phyloP scores from a whole-genome alignment of 768 basidiomycete species.

The Psilocybe sp. region DNA sequence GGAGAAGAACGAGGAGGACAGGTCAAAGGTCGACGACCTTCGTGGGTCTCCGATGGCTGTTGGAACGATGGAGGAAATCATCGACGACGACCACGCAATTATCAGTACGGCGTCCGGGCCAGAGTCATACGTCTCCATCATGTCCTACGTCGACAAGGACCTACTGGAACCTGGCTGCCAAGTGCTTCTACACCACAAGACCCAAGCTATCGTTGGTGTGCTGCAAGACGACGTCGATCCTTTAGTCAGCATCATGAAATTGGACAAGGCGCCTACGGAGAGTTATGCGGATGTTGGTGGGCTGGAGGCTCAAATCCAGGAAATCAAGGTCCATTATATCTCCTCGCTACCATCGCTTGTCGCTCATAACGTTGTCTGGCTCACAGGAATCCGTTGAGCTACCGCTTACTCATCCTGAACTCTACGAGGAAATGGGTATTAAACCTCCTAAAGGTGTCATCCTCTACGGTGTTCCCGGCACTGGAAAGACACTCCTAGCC shows the following conservation, averaged over 20 bases:
- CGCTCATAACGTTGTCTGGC: constrained; percentile 2
- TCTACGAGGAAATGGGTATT: constrained; percentile 99
- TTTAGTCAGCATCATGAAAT: constrained; percentile 96
- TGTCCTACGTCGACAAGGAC: constrained; percentile 99
- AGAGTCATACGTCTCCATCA: constrained; percentile 95
- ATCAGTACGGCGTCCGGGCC: constrained; percentile 93
- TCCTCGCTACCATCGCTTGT: neutral
- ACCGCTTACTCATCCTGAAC: constrained; percentile 94
- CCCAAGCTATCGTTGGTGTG: constrained; percentile 91
- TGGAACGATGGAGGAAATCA: constrained; percentile 95
- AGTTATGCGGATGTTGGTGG: constrained; percentile 99
- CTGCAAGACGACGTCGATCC: constrained; percentile 94
- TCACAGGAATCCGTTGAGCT: constrained; percentile 93
- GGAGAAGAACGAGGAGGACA: constrained; percentile 94
- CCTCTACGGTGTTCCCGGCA: constrained; percentile 96
- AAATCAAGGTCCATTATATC: constrained; percentile 76
- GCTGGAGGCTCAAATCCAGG: constrained; percentile 94
- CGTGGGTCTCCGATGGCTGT: constrained; percentile 98
- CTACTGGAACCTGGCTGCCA: constrained; percentile 94
- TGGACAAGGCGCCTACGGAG: constrained; percentile 98
- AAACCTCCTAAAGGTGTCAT: constrained; percentile 99
- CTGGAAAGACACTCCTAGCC: constrained; percentile 95
- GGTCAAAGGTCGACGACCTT: constrained; percentile 89
- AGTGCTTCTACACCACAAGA: constrained; percentile 94
- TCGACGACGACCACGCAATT: constrained; percentile 99